phyloP scores from a whole-genome alignment of 2,329 filamentous ascomycete species.

The Epichloe uncinata region DNA sequence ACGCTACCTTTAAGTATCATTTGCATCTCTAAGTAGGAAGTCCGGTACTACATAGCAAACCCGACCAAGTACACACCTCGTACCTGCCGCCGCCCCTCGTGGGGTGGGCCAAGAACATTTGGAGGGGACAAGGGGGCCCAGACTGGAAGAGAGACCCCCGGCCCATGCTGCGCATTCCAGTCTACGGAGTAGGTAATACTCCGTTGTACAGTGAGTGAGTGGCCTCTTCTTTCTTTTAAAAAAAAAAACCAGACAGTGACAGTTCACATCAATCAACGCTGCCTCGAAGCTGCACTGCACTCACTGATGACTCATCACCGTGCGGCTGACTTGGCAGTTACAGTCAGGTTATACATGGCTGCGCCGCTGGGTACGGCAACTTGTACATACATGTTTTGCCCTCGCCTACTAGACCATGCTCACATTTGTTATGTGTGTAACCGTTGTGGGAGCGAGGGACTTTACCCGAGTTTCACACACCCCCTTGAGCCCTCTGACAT shows the following conservation, averaged over 20 bases:
- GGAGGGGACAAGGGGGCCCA: slow-evolving; percentile 1
- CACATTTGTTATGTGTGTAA: no score
- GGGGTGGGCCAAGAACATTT: slow-evolving; percentile 3
- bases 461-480: no score
- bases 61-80: slow-evolving; percentile 7
- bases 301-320: no score
- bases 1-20: slow-evolving; percentile 8
- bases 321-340: no score
- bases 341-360: no score
- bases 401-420: no score
- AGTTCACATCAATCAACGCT: neutral
- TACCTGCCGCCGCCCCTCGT: slow-evolving; percentile 8
- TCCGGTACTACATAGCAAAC: slow-evolving; percentile 1
- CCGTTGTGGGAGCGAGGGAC: no score
- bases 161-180: neutral
- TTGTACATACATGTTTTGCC: no score
- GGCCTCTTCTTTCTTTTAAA: neutral
- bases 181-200: neutral
- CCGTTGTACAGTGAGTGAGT: neutral
- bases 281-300: neutral
- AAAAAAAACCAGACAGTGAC: no score
- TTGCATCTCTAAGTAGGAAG: neutral
- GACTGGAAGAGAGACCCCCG: neutral
- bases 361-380: no score
- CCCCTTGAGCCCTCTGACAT: no score